phyloP scores from a whole-genome alignment of 164 flowering plant genomes.

The Magnolia kwangsiensis region DNA sequence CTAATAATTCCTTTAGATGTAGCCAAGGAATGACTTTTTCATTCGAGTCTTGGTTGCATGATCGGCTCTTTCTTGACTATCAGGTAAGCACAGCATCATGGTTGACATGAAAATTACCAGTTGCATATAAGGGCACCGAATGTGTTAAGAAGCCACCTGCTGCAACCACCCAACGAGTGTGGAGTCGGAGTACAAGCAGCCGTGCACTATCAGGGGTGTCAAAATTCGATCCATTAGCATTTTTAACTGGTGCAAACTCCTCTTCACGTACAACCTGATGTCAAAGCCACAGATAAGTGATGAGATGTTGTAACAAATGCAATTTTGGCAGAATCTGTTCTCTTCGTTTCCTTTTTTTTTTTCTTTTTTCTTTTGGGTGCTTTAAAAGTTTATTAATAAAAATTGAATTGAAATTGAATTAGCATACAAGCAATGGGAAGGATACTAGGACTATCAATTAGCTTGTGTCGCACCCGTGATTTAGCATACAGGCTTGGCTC shows the following conservation, averaged over 20 bases:
- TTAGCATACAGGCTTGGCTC: too few relatives aligned
- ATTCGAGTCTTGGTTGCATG: too few relatives aligned
- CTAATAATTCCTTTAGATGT: too few relatives aligned
- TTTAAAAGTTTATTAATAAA: too few relatives aligned
- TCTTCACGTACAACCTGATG: conserved; percentile 77
- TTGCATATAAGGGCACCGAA: conserved; percentile 85
- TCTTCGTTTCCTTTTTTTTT: too few relatives aligned
- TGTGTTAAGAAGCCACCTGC: conserved; percentile 98
- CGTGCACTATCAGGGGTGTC: conserved; percentile 97
- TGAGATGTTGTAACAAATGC: not conserved
- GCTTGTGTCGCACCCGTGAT: too few relatives aligned
- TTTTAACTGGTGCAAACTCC: conserved; percentile 98
- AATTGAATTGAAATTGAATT: not conserved
- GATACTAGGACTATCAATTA: not conserved
- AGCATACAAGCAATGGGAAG: not conserved
- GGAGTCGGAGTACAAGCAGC: conserved; percentile 85
- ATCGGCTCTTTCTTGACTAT: too few relatives aligned
- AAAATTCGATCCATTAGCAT: conserved; percentile 78
- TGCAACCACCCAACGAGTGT: conserved; percentile 90
- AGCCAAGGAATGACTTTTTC: too few relatives aligned
- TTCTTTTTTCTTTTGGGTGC: not conserved
- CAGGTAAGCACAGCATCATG: not conserved
- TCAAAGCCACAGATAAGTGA: not conserved
- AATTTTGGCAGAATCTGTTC: not conserved
- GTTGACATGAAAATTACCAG: conserved; percentile 44